Base-by-base conservation (phyloP, 495 filamentous ascomycete genomes). In the Monascus purpureus region DNA sequence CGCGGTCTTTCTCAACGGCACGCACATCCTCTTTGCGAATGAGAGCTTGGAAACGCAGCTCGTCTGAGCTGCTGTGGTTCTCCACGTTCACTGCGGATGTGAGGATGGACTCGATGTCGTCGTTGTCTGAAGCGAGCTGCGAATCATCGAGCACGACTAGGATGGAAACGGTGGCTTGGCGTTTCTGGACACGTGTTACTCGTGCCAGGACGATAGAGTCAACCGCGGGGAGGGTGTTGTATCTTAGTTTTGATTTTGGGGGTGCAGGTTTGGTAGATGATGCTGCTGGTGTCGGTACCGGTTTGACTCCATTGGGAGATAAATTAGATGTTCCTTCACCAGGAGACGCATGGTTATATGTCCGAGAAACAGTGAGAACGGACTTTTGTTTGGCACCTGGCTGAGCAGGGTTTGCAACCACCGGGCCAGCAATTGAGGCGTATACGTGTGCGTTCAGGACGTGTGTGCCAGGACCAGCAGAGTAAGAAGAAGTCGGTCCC, bases 1-100 rank as follows among this genome's bases (percentile, higher is more conserved):
- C 84, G 33, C 75, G 79, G 38, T 97, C 90, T 60, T 93, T 93
- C 69, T 97, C 90, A 24, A 88, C 93, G 12, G 83, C 85, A 32
- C 90, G 66, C 8, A 97, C 82, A 46, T 97, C 90, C 56, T 96
- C 88, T 39, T 74, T 73, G 6, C 88, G 67, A 27, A 77, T 67
- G 9, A 64, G 45, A 5, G 54, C 65, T 28, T 57, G 59, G 51
- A 63, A 72, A 12, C 60, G 54, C 11, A 64, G 43, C 31, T 67
- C 67, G 30, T 70, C 65, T 8, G 57, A 55, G 36, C 43, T 65
- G 30, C 49, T 61, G 38, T 63, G 52, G 39, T 61, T 63, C 32
- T 63, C 59, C 2, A 59, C 55, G 38, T 64, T 59, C 13, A 59
- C 55, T 25, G 58, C 53, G 11, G 52, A 54, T 5, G 51, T 50